phyloP scores from a whole-genome alignment of 805 yeast species.

The Martiniozyma abietophila region DNA sequence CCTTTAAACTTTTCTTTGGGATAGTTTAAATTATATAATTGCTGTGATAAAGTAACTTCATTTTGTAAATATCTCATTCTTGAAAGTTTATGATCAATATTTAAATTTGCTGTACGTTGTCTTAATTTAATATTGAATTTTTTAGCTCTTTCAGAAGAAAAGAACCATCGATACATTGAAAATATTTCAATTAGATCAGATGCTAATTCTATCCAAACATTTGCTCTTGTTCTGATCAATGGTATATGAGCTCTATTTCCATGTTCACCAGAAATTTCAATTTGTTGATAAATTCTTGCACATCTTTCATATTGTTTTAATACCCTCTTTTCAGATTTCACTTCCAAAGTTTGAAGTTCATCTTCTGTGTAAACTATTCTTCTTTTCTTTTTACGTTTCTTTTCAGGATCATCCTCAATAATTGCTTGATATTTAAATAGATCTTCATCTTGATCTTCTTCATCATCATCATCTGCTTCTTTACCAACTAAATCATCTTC shows the following conservation, averaged over 20 bases:
- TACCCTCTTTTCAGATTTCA: conserved; percentile 29
- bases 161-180: conserved; percentile 66
- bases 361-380: conserved; percentile 18
- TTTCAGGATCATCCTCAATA: conserved; percentile 24
- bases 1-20: conserved; percentile 65
- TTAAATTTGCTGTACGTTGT: conserved; percentile 51
- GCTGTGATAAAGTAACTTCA: conserved; percentile 33
- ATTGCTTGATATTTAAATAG: conserved; percentile 19
- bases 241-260: conserved; percentile 24
- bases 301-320: conserved; percentile 38
- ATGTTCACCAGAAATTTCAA: conserved; percentile 23
- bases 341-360: conserved; percentile 23
- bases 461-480: conserved; percentile 14
- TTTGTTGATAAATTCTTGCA: conserved; percentile 39
- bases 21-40: conserved; percentile 23
- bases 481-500: conserved; percentile 12
- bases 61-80: conserved; percentile 59
- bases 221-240: conserved; percentile 36
- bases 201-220: conserved; percentile 75
- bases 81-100: conserved; percentile 64
- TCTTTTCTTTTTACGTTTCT: conserved; percentile 16
- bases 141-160: conserved; percentile 65
- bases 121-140: conserved; percentile 61
- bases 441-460: conserved; percentile 18
- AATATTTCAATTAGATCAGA: conserved; percentile 79